A percentile compares a stretch with the other conserved stretches of the same genome.
These are phyloP conservation scores for Canna indica DNA, from an alignment of 176 grass and related monocot species.

Conservation along the genomic window DNA sequence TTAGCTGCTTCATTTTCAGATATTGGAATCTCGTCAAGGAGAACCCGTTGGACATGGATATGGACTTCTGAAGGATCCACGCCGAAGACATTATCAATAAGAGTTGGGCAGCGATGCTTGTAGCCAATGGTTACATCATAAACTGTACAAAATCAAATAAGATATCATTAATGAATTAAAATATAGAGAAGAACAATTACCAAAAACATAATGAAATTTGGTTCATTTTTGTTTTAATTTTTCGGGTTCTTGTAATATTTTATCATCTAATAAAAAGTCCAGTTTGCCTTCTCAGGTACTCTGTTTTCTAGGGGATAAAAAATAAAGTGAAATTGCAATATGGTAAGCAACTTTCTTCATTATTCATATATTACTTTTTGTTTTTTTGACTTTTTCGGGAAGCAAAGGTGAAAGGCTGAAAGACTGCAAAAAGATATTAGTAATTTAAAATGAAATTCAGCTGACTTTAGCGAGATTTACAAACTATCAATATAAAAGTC, in stretches of 20 bases:
- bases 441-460: too few relatives aligned
- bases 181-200: neutral
- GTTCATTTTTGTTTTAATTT: too few relatives aligned
- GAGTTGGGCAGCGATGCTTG: conserved; percentile 59
- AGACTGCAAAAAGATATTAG: too few relatives aligned
- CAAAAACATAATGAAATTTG: too few relatives aligned
- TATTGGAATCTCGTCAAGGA: conserved; percentile 43
- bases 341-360: neutral
- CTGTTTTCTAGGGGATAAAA: too few relatives aligned
- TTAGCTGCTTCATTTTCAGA: conserved; percentile 49
- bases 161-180: neutral
- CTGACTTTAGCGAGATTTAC: too few relatives aligned
- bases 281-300: too few relatives aligned
- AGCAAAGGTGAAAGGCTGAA: too few relatives aligned
- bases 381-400: neutral
- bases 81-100: conserved; percentile 76
- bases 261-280: too few relatives aligned
- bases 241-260: too few relatives aligned
- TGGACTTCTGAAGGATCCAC: conserved; percentile 85
- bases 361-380: neutral
- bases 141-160: conserved; percentile 35
- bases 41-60: conserved; percentile 50
- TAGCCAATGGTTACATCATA: conserved; percentile 80
- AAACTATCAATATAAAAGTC: too few relatives aligned
- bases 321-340: neutral